These are phyloP conservation scores for Camillea tinctor DNA, from an alignment of 2,329 filamentous ascomycete species.

Conservation along the genomic window DNA sequence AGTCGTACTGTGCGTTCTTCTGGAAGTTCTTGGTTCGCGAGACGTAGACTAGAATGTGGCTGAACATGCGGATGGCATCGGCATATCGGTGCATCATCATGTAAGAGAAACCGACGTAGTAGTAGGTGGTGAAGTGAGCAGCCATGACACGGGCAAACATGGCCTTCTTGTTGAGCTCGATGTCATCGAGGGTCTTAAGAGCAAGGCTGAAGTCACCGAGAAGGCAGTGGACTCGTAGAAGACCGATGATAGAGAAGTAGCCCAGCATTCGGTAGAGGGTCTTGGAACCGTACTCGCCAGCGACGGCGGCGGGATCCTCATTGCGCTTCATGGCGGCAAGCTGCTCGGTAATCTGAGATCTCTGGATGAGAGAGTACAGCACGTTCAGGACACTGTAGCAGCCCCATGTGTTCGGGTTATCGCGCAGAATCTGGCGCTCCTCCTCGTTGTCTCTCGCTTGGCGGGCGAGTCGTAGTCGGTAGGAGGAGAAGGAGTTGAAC, in stretches of 20 bases:
- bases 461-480: constrained; percentile 87
- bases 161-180: constrained; percentile 99
- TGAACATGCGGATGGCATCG: constrained; percentile 99
- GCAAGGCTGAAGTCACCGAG: constrained; percentile 97
- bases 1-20: constrained; percentile 97
- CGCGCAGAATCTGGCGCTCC: constrained; percentile 84
- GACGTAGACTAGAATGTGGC: constrained; percentile 98
- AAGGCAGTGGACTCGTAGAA: constrained; percentile 92
- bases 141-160: constrained; percentile 99
- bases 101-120: constrained; percentile 99
- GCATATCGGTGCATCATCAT: constrained; percentile 99
- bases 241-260: constrained; percentile 98
- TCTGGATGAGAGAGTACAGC: constrained; percentile 97
- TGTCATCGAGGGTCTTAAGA: constrained; percentile 97
- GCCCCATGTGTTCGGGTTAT: constrained; percentile 98
- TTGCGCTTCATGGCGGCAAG: constrained; percentile 90
- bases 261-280: constrained; percentile 97
- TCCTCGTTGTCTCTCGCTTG: constrained; percentile 79
- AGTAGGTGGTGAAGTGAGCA: constrained; percentile 99
- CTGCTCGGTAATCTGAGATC: constrained; percentile 97
- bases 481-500: constrained; percentile 99
- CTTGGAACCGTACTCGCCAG: constrained; percentile 92
- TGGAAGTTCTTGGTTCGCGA: constrained; percentile 99
- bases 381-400: constrained; percentile 99
- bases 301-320: constrained; percentile 83